phyloP scores from a whole-genome alignment of 2,329 filamentous ascomycete genomes.

The Stagonosporopsis tanaceti region DNA sequence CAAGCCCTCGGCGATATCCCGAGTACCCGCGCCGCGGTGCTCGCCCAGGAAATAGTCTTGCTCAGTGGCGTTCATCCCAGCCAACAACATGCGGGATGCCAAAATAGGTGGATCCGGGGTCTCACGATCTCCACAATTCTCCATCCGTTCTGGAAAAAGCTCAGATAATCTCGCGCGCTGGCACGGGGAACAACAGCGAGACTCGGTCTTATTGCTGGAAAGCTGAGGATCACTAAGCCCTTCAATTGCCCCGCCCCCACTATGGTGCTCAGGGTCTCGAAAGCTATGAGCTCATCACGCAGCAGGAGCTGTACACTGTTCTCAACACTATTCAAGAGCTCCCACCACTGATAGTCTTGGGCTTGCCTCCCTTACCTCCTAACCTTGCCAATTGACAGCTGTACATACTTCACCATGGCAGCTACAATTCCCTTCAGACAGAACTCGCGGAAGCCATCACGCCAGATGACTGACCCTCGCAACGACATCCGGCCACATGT shows the following conservation, averaged over 20 bases:
- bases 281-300: conserved; percentile 50
- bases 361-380: not conserved
- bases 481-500: conserved; percentile 65
- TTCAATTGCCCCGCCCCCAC: conserved; percentile 45
- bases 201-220: conserved; percentile 27
- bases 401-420: conserved; percentile 27
- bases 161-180: conserved; percentile 30
- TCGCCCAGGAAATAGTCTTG: conserved; percentile 5
- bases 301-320: conserved; percentile 33
- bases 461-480: conserved; percentile 60
- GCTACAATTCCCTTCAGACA: conserved; percentile 39
- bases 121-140: conserved; percentile 44
- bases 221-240: conserved; percentile 32
- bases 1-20: conserved; percentile 13
- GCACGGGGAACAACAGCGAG: conserved; percentile 20
- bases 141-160: conserved; percentile 28
- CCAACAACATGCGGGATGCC: conserved; percentile 34
- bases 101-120: conserved; percentile 40
- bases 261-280: conserved; percentile 33
- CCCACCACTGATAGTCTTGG: conserved; percentile 7
- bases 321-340: conserved; percentile 42
- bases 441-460: conserved; percentile 46
- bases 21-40: conserved; percentile 1
- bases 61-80: conserved; percentile 31
- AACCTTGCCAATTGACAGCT: not conserved